Evolutionary conservation across 192 early-diverging fungal species (phyloP), one percentile per base, ranked within the genome.

Genomic region (Backusella morwellensis): DNA sequence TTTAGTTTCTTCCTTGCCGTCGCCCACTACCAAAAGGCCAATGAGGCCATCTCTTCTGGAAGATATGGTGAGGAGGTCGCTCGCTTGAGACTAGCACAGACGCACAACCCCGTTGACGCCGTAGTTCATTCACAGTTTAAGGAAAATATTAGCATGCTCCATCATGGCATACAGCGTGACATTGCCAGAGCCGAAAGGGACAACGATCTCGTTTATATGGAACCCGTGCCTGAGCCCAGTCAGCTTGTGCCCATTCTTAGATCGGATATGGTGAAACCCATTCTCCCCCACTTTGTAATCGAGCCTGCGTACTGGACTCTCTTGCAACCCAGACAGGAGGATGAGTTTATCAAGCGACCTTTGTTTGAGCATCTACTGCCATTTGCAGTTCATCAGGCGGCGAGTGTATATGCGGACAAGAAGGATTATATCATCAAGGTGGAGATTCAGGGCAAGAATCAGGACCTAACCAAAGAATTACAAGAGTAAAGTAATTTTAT

Each of bases 191-290:
- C 95, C n/a, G 91, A 92, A 71, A 95, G 93, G 81, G 97, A 98
- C 78, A 98, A 98, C 68, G 93, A 97, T 76, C 86, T 95, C 52
- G 94, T 98, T 15, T 96, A 98, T 81, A 75, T 96, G 77, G 91
- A 96, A 47, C 82, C 87, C 0, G 89, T 98, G 5, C 95, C 96
- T 3, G 77, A 88, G 21, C 75, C 83, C 11, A 79, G 85, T 4
- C 74, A 87, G 14, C 80, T 98, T 0, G 35, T 85, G 12, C 69
- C 89, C 0, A 91, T 98, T 68, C 80, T 85, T 34, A 86, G 83
- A 26, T 92, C 91, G 26, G 89, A 92, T 47, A 92, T 98, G 89
- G 93, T 94, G 4, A 89, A 91, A 68, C 80, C 94, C 1, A 69
- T 73, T 7, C 66, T 78, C 4, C 80, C 85, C n/a, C 67, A 81